phyloP scores from a whole-genome alignment of 306 rosid species.

The Urtica urens region DNA sequence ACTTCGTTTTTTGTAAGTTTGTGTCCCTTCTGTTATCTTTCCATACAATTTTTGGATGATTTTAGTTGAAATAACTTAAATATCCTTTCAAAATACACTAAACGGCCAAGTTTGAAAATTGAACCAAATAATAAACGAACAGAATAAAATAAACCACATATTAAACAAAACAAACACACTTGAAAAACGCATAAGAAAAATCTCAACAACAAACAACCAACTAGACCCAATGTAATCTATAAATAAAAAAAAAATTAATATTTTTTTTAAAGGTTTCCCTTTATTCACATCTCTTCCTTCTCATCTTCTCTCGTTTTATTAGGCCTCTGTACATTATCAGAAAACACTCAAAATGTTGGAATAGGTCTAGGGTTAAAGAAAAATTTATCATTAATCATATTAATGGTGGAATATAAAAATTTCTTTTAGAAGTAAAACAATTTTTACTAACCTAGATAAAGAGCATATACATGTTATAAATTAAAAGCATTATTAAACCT shows the following conservation, averaged over 20 bases:
- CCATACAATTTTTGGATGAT: no score
- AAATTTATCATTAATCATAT: no score
- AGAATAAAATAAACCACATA: conserved; percentile 7
- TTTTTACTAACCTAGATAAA: no score
- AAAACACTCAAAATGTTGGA: conserved; percentile 65
- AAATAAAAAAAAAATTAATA: not conserved
- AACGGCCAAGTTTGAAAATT: not conserved
- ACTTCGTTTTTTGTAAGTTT: no score
- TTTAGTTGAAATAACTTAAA: no score
- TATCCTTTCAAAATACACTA: not conserved
- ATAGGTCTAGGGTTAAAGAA: no score
- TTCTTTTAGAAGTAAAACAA: no score
- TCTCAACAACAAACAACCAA: not conserved
- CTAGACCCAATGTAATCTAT: no score
- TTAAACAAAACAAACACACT: conserved; percentile 10
- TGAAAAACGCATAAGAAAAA: conserved; percentile 6
- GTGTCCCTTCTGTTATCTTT: no score
- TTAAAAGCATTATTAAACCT: no score
- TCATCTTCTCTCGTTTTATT: not conserved
- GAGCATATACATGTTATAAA: no score
- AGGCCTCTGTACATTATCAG: conserved; percentile 46
- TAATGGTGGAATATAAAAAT: no score
- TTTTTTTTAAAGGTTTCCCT: conserved; percentile 6
- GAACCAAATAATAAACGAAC: not conserved
- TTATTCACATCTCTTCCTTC: conserved; percentile 8